These are phyloP conservation scores for Venturia nashicola DNA, from an alignment of 2,329 filamentous ascomycete species.

Conservation along the genomic window DNA sequence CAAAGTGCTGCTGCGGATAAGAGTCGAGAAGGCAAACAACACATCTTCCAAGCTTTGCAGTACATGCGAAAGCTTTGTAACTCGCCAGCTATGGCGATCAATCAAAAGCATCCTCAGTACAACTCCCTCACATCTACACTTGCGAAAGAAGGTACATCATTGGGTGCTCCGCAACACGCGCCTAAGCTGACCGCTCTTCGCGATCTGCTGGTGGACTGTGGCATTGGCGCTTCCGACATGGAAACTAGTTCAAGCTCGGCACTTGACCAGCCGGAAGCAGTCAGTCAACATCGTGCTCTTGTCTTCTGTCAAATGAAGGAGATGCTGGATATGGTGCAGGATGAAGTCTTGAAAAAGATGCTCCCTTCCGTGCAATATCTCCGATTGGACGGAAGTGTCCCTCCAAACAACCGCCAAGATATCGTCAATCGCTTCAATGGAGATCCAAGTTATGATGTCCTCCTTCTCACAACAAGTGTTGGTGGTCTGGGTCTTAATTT, in stretches of 20 bases:
- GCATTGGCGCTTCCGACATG: slow-evolving; percentile 57
- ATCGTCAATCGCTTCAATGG: slow-evolving; percentile 99
- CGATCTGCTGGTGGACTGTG: slow-evolving; percentile 94
- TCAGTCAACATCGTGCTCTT: slow-evolving; percentile 89
- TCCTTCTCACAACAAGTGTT: slow-evolving; percentile 88
- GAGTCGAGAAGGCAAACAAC: slow-evolving; percentile 89
- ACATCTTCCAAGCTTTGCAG: slow-evolving; percentile 97
- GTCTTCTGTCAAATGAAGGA: slow-evolving; percentile 99
- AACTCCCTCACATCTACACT: slow-evolving; percentile 75
- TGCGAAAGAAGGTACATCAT: slow-evolving; percentile 61
- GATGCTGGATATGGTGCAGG: slow-evolving; percentile 98
- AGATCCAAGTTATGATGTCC: slow-evolving; percentile 88
- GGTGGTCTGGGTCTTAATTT: slow-evolving; percentile 90
- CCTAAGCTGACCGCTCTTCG: slow-evolving; percentile 84
- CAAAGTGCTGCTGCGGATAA: slow-evolving; percentile 61
- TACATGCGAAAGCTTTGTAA: slow-evolving; percentile 99
- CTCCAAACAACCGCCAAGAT: slow-evolving; percentile 86
- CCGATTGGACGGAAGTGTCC: slow-evolving; percentile 86
- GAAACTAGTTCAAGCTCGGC: neutral
- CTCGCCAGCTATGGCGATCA: slow-evolving; percentile 90
- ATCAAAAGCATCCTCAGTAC: slow-evolving; percentile 83
- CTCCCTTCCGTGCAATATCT: slow-evolving; percentile 89
- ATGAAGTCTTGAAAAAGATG: slow-evolving; percentile 78
- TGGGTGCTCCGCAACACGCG: slow-evolving; percentile 78
- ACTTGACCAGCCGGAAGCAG: slow-evolving; percentile 48